Percentiles rank a stretch among this genome's conserved stretches.
phyloP scores from a whole-genome alignment of 2,329 filamentous ascomycete species.

The Taxawa tesnikishii region DNA sequence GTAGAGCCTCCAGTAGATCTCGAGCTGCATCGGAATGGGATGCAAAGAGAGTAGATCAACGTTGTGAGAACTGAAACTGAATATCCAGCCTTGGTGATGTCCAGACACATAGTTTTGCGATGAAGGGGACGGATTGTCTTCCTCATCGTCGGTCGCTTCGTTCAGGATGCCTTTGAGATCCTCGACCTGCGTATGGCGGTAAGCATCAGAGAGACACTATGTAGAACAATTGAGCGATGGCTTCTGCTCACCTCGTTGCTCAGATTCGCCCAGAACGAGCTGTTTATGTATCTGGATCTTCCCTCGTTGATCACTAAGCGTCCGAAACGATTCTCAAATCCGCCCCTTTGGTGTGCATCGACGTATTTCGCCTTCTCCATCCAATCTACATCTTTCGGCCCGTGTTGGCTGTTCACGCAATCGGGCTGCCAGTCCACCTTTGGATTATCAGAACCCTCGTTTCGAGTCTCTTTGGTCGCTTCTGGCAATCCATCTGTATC shows the following conservation, averaged over 20 bases:
- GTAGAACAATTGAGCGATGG: too few relatives aligned
- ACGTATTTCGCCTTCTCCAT: neutral
- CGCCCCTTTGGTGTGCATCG: conserved; percentile 8
- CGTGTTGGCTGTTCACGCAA: conserved; percentile 1
- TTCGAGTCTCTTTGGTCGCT: neutral
- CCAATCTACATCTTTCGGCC: conserved; percentile 3
- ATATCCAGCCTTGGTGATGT: conserved; percentile 60
- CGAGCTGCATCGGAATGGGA: conserved; percentile 52
- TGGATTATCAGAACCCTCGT: neutral
- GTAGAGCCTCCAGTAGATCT: conserved; percentile 57
- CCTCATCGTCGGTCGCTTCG: conserved; percentile 50
- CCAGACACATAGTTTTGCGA: conserved; percentile 22
- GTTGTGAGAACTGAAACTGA: conserved; percentile 60
- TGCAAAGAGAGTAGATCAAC: conserved; percentile 55
- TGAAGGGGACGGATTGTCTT: conserved; percentile 34
- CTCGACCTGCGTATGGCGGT: too few relatives aligned
- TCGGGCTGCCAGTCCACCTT: neutral
- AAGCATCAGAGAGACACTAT: too few relatives aligned
- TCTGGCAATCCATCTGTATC: neutral
- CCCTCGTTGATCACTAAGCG: conserved; percentile 60
- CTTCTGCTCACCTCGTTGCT: conserved; percentile 56
- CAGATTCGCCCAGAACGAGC: conserved; percentile 63
- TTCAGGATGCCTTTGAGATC: conserved; percentile 51
- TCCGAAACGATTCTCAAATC: conserved; percentile 42
- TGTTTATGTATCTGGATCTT: conserved; percentile 61